Evolutionary conservation across 2,329 filamentous ascomycete species (phyloP), one percentile per base, ranked within the genome.

Genomic region (Pleomassaria siparia): DNA sequence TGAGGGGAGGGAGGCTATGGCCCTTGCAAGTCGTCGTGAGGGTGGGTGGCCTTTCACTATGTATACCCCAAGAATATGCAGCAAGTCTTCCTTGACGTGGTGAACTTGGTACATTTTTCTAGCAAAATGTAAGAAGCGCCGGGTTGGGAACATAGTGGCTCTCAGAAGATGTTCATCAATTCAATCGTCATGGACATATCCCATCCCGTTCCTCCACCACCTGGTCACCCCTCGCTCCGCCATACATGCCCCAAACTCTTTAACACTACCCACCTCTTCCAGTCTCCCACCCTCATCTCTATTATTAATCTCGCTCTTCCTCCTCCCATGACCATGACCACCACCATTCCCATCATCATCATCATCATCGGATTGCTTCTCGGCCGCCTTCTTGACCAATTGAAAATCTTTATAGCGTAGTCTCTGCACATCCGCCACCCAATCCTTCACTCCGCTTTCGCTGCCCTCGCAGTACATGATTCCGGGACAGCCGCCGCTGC

Each of bases 401-500:
- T 86, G 82, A 44, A 85, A 89, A 65, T 89, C 86, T 56, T 89
- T 89, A 69, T 89, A 89, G 6, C 84, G 76, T 33, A 89, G 69
- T 21, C 77, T 66, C 28, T 87, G 81, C 2, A 89, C 86, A 1
- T 74, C 73, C 10, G 73, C 74, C 4, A 89, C 83, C 87, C 87
- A 90, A 12, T 76, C 74, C 47, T 74, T 75, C 3, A 89, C 80
- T 1, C 75, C 74, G 1, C 62, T 58, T 55, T 80, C 77, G n/a
- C 77, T 72, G 1, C 83, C 81, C 63, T 89, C 85, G 41, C 85
- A 87, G 62, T 90, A 89, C 87, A 91, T 91, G 56, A 91, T 84
- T 1, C 88, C 88, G 0, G 88, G 88, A 20, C 80, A 80, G 2
- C 84, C 82, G 10, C 87, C 86, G 52, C 80, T 84, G 21, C 87